A percentile compares a stretch with the other conserved stretches of the same genome.
These are phyloP conservation scores for Fusarium staphyleae DNA, from an alignment of 2,329 filamentous ascomycete species.

Conservation along the genomic window DNA sequence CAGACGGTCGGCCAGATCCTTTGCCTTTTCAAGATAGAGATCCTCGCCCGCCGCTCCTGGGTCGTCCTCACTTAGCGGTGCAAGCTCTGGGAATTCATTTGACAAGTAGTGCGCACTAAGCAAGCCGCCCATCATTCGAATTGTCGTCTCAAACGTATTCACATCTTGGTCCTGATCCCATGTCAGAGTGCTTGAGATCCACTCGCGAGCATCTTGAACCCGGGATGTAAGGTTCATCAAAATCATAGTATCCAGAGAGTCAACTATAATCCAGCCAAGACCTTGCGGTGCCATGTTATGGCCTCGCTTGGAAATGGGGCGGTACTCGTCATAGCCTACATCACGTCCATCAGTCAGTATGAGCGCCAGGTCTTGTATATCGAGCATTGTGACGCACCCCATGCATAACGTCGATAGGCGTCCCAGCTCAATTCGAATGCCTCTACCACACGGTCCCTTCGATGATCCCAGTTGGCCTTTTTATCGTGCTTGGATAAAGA, in stretches of 20 bases:
- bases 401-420: conserved; percentile 89
- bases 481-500: conserved; percentile 55
- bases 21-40: conserved; percentile 93
- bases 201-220: conserved; percentile 83
- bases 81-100: conserved; percentile 79
- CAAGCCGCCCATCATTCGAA: conserved; percentile 93
- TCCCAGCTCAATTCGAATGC: conserved; percentile 93
- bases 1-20: conserved; percentile 87
- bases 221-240: conserved; percentile 95
- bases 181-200: conserved; percentile 80
- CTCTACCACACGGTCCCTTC: conserved; percentile 83
- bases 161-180: conserved; percentile 96
- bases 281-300: conserved; percentile 86
- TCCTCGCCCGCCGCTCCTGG: conserved; percentile 80
- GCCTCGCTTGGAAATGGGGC: conserved; percentile 80
- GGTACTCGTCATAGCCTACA: conserved; percentile 82
- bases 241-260: conserved; percentile 95
- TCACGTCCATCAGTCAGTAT: conserved; percentile 40
- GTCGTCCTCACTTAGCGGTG: conserved; percentile 75
- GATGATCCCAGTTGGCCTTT: conserved; percentile 74
- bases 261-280: conserved; percentile 97
- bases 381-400: conserved; percentile 69
- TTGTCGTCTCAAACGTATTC: conserved; percentile 97
- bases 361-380: background rate
- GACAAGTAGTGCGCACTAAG: conserved; percentile 96